Base-by-base conservation (phyloP, 352 stramenopile species). In the Thalassiosira ordinaria region DNA sequence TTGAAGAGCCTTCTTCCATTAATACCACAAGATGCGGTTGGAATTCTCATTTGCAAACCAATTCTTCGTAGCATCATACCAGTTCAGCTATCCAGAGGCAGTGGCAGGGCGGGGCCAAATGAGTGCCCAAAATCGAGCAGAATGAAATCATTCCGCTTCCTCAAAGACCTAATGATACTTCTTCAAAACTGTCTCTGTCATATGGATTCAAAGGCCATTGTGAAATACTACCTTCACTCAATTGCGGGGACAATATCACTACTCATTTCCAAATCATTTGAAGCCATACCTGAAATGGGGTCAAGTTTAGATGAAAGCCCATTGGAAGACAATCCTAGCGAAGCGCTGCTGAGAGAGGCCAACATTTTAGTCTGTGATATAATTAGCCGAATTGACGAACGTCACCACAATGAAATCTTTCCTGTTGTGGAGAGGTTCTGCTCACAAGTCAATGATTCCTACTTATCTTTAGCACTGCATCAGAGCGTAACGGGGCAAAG, bases 21-120 rank as follows among this genome's bases (percentile, higher is more conserved):
- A n/a, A 20, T 82, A 8, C 49, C 56, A 20, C 31, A 52, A 51
- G 74, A 82, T 46, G 26, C 59, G 9, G 26, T 77, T 73, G 60
- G 65, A 27, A 52, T 82, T 16, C 22, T 82, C 2, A 69, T 82
- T 37, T 69, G 55, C 20, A 82, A 77, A 31, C 66, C 66, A n/a
- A 55, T 82, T 20, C 29, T 82, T 56, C 60, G 60, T 9, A 64
- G 49, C 26, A 47, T 68, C 27, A 51, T 76, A 41, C 67, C 67
- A 63, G 33, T 31, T 24, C 47, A 63, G 0, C 16, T 64, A 51
- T n/a, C 1, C 57, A 7, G 27, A 39, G 27, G 20, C 22, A 31
- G 41, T 4, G n/a, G 26, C 18, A 52, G 33, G 13, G 4, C 33
- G 13, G 14, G 27, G 39, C 6, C 27, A 4, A 33, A 2, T 18